Percentiles rank a stretch among this genome's conserved stretches.
Conservation (phyloP, 192 early-diverging fungal genomes). For the Rhizophagus prolifer region DNA sequence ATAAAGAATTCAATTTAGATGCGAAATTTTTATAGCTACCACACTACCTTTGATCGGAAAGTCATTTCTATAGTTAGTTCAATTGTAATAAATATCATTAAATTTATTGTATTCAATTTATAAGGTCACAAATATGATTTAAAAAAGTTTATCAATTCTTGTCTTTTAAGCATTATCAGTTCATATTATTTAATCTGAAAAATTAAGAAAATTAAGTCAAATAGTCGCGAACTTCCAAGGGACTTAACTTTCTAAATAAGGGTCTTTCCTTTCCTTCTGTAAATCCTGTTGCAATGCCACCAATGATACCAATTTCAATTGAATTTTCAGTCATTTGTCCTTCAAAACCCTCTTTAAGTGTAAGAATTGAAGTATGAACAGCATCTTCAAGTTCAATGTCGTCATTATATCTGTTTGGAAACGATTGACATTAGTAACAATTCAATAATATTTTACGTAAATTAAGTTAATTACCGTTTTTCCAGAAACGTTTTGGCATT, state of each 20-base stretch:
- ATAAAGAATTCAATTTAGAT: too few relatives aligned
- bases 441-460: too few relatives aligned
- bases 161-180: too few relatives aligned
- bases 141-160: too few relatives aligned
- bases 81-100: too few relatives aligned
- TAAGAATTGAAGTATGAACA: conserved; percentile 97
- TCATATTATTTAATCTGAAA: too few relatives aligned
- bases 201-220: conserved; percentile 57
- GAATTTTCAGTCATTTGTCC: conserved; percentile 96
- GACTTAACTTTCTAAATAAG: conserved; percentile 79
- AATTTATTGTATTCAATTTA: too few relatives aligned
- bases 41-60: too few relatives aligned
- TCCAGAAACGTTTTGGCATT: conserved; percentile 99
- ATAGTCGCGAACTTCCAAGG: conserved; percentile 94
- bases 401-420: conserved; percentile 68
- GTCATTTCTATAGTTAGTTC: too few relatives aligned
- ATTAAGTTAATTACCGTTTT: conserved; percentile 65
- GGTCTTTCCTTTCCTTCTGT: conserved; percentile 62
- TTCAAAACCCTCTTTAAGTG: conserved; percentile 99
- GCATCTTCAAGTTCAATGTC: conserved; percentile 98
- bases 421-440: neutral
- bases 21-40: too few relatives aligned
- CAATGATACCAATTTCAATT: conserved; percentile 92
- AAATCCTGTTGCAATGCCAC: conserved; percentile 51
- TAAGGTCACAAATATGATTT: too few relatives aligned